phyloP scores from a whole-genome alignment of 768 basidiomycete species.

The Phylloporus arenicola region DNA sequence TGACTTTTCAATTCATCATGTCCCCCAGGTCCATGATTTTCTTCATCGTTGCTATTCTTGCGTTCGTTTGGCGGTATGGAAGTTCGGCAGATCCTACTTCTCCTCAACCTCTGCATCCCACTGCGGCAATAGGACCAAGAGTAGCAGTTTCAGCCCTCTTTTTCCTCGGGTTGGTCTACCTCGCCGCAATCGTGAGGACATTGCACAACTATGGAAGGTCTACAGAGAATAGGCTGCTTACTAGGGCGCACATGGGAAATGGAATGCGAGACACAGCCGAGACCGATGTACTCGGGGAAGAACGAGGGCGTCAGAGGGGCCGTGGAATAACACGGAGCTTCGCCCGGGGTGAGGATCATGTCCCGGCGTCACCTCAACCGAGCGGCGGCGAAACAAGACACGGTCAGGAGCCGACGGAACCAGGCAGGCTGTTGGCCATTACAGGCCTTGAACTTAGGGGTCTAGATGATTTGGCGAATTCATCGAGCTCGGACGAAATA shows the following conservation, averaged over 20 bases:
- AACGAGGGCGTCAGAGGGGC: constrained; percentile 3
- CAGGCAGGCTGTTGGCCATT: constrained; percentile 20
- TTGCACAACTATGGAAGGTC: constrained; percentile 51
- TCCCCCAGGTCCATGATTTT: constrained; percentile 50
- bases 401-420: constrained; percentile 6
- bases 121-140: constrained; percentile 46
- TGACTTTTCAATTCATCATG: not conserved
- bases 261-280: not conserved
- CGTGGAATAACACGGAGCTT: not conserved
- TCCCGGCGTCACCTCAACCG: constrained; percentile 1
- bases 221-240: not conserved
- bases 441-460: constrained; percentile 25
- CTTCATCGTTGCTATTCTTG: constrained; percentile 57
- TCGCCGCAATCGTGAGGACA: constrained; percentile 56
- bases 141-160: constrained; percentile 52
- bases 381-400: constrained; percentile 8
- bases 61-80: constrained; percentile 64
- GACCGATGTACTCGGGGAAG: not conserved
- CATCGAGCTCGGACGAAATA: constrained; percentile 11
- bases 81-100: constrained; percentile 36
- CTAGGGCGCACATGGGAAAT: not conserved
- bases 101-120: constrained; percentile 33
- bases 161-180: constrained; percentile 54
- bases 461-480: constrained; percentile 16
- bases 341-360: not conserved